phyloP scores from a whole-genome alignment of 345 rosid species.

The Sonneratia caseolaris region DNA sequence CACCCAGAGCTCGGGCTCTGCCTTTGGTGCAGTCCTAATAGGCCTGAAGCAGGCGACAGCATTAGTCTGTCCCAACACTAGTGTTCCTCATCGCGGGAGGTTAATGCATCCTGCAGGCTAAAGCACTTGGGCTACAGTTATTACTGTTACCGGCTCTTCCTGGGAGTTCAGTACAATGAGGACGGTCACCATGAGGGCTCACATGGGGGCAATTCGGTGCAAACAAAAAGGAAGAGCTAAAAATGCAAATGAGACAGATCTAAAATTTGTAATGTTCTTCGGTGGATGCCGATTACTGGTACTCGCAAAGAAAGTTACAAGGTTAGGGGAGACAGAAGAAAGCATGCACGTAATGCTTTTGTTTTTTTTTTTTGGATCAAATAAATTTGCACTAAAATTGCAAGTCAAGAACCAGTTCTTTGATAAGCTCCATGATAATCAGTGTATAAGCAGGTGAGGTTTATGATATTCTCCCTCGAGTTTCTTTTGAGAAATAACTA shows the following conservation, averaged over 20 bases:
- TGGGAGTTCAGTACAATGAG: constrained; percentile 77
- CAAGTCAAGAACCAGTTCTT: neutral
- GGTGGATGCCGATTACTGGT: neutral
- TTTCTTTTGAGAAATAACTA: too few relatives aligned
- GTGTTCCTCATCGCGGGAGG: constrained; percentile 97
- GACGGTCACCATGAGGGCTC: constrained; percentile 75
- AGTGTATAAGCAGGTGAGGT: neutral
- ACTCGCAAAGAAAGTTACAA: neutral
- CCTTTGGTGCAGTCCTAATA: constrained; percentile 92
- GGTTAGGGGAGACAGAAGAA: too few relatives aligned
- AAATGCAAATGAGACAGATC: neutral
- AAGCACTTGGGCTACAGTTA: constrained; percentile 95
- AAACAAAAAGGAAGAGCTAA: constrained; percentile 1
- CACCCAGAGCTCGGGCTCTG: constrained; percentile 87
- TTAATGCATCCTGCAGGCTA: constrained; percentile 85
- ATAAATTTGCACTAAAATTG: too few relatives aligned
- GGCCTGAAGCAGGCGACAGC: constrained; percentile 96
- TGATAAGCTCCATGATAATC: neutral
- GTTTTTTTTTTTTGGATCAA: too few relatives aligned
- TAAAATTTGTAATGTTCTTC: neutral
- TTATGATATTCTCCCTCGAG: too few relatives aligned
- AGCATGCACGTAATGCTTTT: too few relatives aligned
- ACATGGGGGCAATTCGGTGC: constrained; percentile 42
- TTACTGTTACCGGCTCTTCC: constrained; percentile 91
- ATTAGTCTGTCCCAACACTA: constrained; percentile 81